Base-by-base conservation (phyloP, 1,284 basidiomycete species). In the Irpex lacteus region DNA sequence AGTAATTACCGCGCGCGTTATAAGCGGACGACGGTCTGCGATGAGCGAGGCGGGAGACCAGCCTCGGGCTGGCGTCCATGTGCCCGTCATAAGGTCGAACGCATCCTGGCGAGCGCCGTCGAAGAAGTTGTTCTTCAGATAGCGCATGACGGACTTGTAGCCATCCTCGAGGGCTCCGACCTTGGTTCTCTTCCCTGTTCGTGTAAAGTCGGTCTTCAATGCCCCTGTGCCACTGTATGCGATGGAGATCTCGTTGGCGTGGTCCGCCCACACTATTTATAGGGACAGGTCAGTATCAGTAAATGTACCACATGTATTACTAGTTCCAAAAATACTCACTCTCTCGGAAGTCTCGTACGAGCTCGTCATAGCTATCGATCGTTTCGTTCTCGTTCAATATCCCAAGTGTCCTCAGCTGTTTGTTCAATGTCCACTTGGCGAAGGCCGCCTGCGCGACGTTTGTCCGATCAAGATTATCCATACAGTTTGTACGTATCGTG, bases 161-260 rank as follows among this genome's bases (percentile, higher is more conserved):
- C 95, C 94, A 77, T 99, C 98, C 72, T 96, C 89, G 57, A 98
- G 71, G 34, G 82, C 76, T 34, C 97, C 97, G 66, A 88, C 86
- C 60, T 82, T 86, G 2, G 94, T 95, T 21, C 96, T 86, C 76
- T 92, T 92, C 70, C 96, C 97, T 0, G 96, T 98, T 58, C 95
- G 84, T 7, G 96, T 99, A 75, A 95, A 98, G 78, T 99, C 98
- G 0, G 95, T 96, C 78, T 99, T 99, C 70, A 99, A 80, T 1
- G 98, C 98, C 13, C 94, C 96, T 21, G 96, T 97, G 26, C 98
- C 98, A 60, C 90, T 92, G 77, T 99, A 99, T 0, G 96, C 96
- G 65, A 85, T 89, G 1, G 95, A 91, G 67, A 99, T 93, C 60
- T 85, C 82, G 76, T 99, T 95, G 18, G 95, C 98, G 74, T 99